Percentiles rank a stretch among this genome's conserved stretches.
Conservation (phyloP, 2,329 filamentous ascomycete species). For the Colletotrichum costaricense region DNA sequence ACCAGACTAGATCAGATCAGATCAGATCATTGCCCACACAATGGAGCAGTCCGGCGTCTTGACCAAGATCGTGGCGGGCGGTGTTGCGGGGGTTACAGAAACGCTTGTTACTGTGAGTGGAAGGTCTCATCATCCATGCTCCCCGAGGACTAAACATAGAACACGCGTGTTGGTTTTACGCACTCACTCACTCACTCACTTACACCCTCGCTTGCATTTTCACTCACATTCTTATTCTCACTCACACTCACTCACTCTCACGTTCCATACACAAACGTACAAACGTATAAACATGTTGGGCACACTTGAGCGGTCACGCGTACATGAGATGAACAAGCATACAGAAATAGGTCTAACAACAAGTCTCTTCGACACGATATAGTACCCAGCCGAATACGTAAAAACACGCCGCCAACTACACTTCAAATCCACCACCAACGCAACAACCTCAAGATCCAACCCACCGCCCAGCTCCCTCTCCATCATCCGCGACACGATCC, state of each 20-base stretch:
- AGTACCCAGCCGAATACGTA: conserved; percentile 23
- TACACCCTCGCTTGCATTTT: too few species aligned
- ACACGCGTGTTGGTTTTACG: background rate
- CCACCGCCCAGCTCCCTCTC: conserved; percentile 1
- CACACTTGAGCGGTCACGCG: too few species aligned
- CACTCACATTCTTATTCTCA: too few species aligned
- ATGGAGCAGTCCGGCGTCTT: conserved; percentile 20
- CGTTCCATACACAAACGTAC: background rate
- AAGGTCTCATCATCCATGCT: background rate
- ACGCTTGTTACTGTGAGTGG: conserved; percentile 17
- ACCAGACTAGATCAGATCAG: background rate
- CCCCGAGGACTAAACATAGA: background rate
- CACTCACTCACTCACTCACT: background rate
- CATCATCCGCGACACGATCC: conserved; percentile 7
- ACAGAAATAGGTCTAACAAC: background rate
- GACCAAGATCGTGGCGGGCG: conserved; percentile 24
- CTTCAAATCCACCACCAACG: background rate
- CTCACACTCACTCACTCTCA: background rate
- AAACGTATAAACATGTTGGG: background rate
- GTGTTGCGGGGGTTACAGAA: conserved; percentile 28
- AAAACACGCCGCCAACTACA: conserved; percentile 21
- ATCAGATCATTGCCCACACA: background rate
- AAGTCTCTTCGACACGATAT: background rate
- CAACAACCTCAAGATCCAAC: background rate
- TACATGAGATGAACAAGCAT: background rate